Evolutionary conservation across 345 rosid species (phyloP).

Genomic region (Ceriops decandra): DNA sequence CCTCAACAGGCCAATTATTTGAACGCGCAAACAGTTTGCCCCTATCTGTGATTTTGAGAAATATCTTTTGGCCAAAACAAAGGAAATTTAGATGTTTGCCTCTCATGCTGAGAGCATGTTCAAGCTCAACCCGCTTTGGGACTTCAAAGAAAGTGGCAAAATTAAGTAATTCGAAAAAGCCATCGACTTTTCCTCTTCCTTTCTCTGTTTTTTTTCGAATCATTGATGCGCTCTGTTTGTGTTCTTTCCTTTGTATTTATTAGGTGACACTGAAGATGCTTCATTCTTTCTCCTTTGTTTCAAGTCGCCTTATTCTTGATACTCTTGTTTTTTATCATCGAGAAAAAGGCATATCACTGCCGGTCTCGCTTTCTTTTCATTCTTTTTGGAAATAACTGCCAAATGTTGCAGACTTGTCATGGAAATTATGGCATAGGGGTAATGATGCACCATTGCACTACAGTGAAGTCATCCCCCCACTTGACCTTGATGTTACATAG

Average conservation of each 20-base stretch:
- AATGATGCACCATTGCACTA: not conserved
- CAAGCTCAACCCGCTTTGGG: not conserved
- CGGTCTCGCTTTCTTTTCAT: slow-evolving; percentile 5
- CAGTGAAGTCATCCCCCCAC: not conserved
- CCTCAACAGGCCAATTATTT: not conserved
- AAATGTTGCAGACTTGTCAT: slow-evolving; percentile 13
- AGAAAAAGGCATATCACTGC: slow-evolving; percentile 26
- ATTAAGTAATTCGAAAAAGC: too few relatives aligned
- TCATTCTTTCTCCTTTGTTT: slow-evolving; percentile 1
- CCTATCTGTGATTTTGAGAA: not conserved
- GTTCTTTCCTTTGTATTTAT: slow-evolving; percentile 13
- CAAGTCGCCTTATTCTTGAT: too few relatives aligned
- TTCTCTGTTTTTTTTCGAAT: slow-evolving; percentile 1
- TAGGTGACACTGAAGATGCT: slow-evolving; percentile 22
- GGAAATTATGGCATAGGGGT: not conserved
- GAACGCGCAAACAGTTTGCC: not conserved
- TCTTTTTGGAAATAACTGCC: not conserved
- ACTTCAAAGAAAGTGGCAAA: not conserved
- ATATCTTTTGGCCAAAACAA: slow-evolving; percentile 2
- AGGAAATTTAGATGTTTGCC: not conserved
- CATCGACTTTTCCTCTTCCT: not conserved
- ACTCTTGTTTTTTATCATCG: slow-evolving; percentile 5
- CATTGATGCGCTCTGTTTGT: slow-evolving; percentile 3
- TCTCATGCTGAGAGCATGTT: not conserved
- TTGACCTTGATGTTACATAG: not conserved